A percentile compares a stretch with the other conserved stretches of the same genome.
Conservation (phyloP, 2,329 filamentous ascomycete species). For the Xylaria multiplex region DNA sequence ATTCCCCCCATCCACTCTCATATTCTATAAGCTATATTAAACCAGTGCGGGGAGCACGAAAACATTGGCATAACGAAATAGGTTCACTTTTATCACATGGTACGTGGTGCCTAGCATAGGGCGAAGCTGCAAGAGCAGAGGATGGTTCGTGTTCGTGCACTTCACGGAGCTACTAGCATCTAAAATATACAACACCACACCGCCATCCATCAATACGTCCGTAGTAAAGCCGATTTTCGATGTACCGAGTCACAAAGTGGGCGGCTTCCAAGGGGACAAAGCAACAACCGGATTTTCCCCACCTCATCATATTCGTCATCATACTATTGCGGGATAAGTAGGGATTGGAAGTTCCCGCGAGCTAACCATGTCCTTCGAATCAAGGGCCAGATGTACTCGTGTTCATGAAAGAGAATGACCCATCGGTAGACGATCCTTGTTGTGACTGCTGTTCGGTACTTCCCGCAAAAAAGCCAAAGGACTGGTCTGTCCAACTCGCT, state of each 20-base stretch:
- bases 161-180: conserved; percentile 13
- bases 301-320: conserved; percentile 8
- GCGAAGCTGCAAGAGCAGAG: conserved; percentile 27
- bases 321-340: not conserved
- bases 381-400: conserved; percentile 41
- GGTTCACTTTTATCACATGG: not conserved
- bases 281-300: not conserved
- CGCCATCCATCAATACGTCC: conserved; percentile 18
- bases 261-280: not conserved
- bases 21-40: not conserved
- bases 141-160: conserved; percentile 18
- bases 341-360: not conserved
- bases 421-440: conserved; percentile 46
- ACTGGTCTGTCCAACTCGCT: conserved; percentile 63
- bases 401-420: conserved; percentile 47
- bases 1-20: not conserved
- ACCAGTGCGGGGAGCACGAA: not conserved
- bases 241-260: not conserved
- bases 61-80: not conserved
- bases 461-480: conserved; percentile 61
- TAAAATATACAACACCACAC: conserved; percentile 26
- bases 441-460: conserved; percentile 46
- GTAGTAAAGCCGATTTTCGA: conserved; percentile 26
- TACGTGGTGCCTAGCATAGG: not conserved
- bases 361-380: not conserved